A percentile compares a stretch with the other conserved stretches of the same genome.
Conservation (phyloP, 352 stramenopile species). For the Phytophthora cryptogea region DNA sequence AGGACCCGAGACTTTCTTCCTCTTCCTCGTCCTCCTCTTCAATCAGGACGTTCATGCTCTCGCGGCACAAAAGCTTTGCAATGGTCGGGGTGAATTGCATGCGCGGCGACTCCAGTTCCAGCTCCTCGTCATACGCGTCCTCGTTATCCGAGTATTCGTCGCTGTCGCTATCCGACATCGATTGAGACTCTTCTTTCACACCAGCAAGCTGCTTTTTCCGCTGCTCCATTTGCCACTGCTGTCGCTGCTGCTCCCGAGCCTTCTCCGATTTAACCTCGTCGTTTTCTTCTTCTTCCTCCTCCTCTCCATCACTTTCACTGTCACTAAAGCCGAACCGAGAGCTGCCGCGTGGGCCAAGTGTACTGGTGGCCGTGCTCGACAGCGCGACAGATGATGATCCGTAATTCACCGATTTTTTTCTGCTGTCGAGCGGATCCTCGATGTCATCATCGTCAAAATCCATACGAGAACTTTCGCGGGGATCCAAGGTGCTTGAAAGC, state of each 20-base stretch:
- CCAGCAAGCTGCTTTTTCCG: constrained; percentile 37
- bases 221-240: constrained; percentile 45
- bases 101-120: constrained; percentile 39
- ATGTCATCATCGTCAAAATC: constrained; percentile 38
- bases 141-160: constrained; percentile 40
- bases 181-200: constrained; percentile 34
- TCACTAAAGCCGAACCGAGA: constrained; percentile 32
- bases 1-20: constrained; percentile 30
- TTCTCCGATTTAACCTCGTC: constrained; percentile 33
- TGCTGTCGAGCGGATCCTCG: constrained; percentile 8
- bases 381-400: constrained; percentile 23
- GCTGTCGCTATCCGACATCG: constrained; percentile 34
- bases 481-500: constrained; percentile 32
- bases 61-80: constrained; percentile 46
- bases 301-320: constrained; percentile 34
- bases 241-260: constrained; percentile 29
- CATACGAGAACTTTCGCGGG: constrained; percentile 45
- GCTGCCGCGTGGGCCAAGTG: constrained; percentile 28
- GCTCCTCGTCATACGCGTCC: constrained; percentile 37
- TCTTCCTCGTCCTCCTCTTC: constrained; percentile 57
- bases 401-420: constrained; percentile 22
- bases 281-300: constrained; percentile 22
- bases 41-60: constrained; percentile 62
- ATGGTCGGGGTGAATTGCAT: constrained; percentile 52
- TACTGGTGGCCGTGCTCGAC: constrained; percentile 31